Evolutionary conservation across 768 basidiomycete species (phyloP), one percentile per base, ranked within the genome.

Genomic region (Clitopilus passeckerianus): DNA sequence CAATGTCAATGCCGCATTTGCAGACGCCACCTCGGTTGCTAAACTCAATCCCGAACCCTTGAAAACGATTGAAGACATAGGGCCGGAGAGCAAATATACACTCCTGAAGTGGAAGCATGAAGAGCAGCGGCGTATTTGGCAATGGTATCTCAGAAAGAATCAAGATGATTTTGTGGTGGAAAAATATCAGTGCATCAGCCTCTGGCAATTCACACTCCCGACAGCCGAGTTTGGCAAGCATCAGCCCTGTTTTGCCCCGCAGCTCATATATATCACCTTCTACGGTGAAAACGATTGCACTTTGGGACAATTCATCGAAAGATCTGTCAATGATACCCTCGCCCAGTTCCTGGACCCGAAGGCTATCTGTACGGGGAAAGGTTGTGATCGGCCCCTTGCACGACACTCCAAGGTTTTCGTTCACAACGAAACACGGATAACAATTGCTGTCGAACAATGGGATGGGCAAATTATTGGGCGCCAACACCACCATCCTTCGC

Each of bases 281-380:
- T 99, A 99, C 67, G 90, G 93, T 53, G 88, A 93, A 64, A 94
- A 94, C 60, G 95, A 97, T 68, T 86, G 84, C 69, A 95, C 97
- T 0, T 82, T 99, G 14, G 94, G 95, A 0, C 92, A 95, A 69
- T 98, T 89, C 75, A 89, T 99, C 62, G 94, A 97, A 66, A 86
- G 85, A 53, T 81, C 86, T 0, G 86, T 91, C 44, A 77, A 77
- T 54, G 87, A 90, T 54, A 86, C 85, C 0, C 71, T 91, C 23
- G 79, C 79, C 16, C 86, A 89, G 59, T 87, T 86, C 68, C 71
- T 87, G 59, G 87, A 91, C 66, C 83, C 87, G 33, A 90, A 81
- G 73, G 86, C 90, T 1, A 76, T 89, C 34, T 98, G 96, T 66
- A 80, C 83, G 0, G 89, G 88, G 34, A 95, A 94, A 70, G 85